phyloP scores from a whole-genome alignment of 2,329 filamentous ascomycete species.

The Fusarium stilboides region DNA sequence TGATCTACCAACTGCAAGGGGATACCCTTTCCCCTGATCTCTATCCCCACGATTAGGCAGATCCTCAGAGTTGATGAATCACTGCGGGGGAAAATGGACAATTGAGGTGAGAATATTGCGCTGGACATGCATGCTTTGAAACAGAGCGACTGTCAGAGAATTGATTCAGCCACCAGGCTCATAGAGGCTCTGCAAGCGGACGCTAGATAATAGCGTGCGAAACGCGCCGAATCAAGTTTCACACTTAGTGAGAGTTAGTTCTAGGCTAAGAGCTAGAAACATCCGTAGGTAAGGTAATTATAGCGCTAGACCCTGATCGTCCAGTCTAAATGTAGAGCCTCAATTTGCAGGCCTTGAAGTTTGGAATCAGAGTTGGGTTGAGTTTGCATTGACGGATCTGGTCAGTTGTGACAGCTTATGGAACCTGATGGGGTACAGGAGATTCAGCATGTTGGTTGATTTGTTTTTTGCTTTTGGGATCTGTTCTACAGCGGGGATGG shows the following conservation, averaged over 20 bases:
- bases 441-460: neutral
- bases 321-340: conserved; percentile 1
- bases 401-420: neutral
- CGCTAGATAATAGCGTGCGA: conserved; percentile 6
- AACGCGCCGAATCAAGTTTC: conserved; percentile 14
- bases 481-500: neutral
- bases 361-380: neutral
- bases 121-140: neutral
- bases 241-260: neutral
- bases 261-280: neutral
- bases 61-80: neutral
- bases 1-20: neutral
- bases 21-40: neutral
- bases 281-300: neutral
- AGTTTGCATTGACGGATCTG: neutral
- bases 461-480: conserved; percentile 1
- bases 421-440: neutral
- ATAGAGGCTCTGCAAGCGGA: neutral
- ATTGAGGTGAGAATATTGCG: neutral
- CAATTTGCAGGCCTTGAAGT: neutral
- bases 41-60: neutral
- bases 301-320: neutral
- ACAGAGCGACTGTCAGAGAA: neutral
- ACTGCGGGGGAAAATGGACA: too few species aligned
- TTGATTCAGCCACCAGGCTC: neutral